phyloP scores from a whole-genome alignment of 2,329 filamentous ascomycete genomes.

The Mariannaea elegans region DNA sequence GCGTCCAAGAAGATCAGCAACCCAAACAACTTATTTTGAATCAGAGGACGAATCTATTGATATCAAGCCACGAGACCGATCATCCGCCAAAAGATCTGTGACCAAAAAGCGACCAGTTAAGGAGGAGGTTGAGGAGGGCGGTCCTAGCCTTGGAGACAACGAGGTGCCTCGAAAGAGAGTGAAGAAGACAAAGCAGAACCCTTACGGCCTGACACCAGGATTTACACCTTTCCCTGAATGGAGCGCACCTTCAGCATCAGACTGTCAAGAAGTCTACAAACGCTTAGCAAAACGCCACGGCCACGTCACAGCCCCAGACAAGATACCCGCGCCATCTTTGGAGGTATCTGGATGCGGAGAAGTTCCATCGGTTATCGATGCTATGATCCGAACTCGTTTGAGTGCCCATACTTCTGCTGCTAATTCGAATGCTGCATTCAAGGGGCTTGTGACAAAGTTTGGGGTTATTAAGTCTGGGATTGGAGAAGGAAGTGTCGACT shows the following conservation, averaged over 20 bases:
- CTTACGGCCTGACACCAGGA: constrained; percentile 40
- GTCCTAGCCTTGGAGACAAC: constrained; percentile 8
- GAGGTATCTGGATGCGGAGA: constrained; percentile 41
- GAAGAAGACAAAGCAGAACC: constrained; percentile 38
- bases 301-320: constrained; percentile 35
- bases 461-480: constrained; percentile 36
- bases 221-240: constrained; percentile 40
- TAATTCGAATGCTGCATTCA: constrained; percentile 40
- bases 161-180: constrained; percentile 25
- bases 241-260: constrained; percentile 30
- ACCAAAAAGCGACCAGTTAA: constrained; percentile 23
- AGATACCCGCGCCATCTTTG: constrained; percentile 39
- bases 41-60: constrained; percentile 28
- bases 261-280: constrained; percentile 36
- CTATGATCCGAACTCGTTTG: constrained; percentile 38
- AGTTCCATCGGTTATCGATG: constrained; percentile 39
- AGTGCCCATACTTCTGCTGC: constrained; percentile 39
- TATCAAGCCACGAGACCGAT: neutral
- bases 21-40: constrained; percentile 27
- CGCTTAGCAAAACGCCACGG: constrained; percentile 36
- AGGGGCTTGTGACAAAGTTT: constrained; percentile 36
- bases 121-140: constrained; percentile 24
- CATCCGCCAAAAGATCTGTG: neutral
- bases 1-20: constrained; percentile 11
- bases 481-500: constrained; percentile 39